phyloP scores from a whole-genome alignment of 805 yeast species.

The Candida ficus region DNA sequence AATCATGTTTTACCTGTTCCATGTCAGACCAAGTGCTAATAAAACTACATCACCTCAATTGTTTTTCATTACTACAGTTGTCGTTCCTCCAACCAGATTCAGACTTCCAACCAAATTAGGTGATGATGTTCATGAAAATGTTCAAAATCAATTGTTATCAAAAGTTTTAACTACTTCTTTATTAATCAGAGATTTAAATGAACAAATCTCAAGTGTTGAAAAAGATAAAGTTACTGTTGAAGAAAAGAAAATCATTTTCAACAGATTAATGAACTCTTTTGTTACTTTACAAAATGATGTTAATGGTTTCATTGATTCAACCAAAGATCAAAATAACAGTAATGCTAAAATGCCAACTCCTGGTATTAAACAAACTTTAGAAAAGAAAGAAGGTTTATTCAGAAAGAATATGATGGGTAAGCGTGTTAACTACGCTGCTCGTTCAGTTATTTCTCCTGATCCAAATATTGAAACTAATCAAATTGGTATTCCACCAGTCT shows the following conservation, averaged over 20 bases:
- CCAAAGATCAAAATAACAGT: conserved; percentile 74
- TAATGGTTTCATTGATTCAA: conserved; percentile 86
- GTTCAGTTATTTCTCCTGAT: conserved; percentile 98
- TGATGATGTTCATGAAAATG: conserved; percentile 91
- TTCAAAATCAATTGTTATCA: conserved; percentile 84
- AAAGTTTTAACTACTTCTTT: conserved; percentile 76
- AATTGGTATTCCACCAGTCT: conserved; percentile 98
- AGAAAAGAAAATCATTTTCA: conserved; percentile 72
- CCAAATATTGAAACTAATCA: conserved; percentile 97
- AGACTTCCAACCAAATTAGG: conserved; percentile 96
- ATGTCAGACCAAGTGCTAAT: conserved; percentile 62
- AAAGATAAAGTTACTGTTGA: conserved; percentile 57
- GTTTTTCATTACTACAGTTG: conserved; percentile 82
- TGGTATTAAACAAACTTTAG: conserved; percentile 95
- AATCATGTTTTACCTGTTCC: conserved; percentile 69
- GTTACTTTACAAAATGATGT: conserved; percentile 94
- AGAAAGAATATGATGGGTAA: conserved; percentile 99
- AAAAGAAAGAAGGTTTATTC: conserved; percentile 97
- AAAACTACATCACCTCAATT: conserved; percentile 57
- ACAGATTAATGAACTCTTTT: conserved; percentile 91
- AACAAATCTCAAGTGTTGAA: conserved; percentile 62
- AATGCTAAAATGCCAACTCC: conserved; percentile 71
- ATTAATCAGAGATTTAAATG: conserved; percentile 83
- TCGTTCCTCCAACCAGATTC: conserved; percentile 96
- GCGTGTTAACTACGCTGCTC: conserved; percentile 97